Evolutionary conservation across 106 monocot genomes (phyloP).

Genomic region (Dendrobium chrysotoxum): DNA sequence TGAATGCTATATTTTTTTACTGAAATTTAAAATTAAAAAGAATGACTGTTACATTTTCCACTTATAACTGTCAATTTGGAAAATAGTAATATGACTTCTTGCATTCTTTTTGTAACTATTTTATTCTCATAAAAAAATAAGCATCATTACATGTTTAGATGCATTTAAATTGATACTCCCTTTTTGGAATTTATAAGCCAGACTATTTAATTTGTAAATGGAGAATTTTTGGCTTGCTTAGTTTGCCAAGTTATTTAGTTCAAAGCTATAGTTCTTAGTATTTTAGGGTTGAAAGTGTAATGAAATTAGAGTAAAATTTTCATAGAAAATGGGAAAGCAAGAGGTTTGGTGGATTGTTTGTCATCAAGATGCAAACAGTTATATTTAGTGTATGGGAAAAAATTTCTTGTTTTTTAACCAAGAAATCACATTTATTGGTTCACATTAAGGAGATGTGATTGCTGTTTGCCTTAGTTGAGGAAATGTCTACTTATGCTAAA

Average conservation of each 20-base stretch:
- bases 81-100: neutral
- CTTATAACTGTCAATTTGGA: neutral
- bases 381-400: neutral
- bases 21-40: neutral
- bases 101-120: neutral
- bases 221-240: neutral
- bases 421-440: too few species aligned
- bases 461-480: neutral
- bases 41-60: neutral
- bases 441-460: neutral
- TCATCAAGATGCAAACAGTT: neutral
- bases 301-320: neutral
- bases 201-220: neutral
- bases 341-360: neutral
- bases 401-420: neutral
- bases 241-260: too few species aligned
- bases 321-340: neutral
- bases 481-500: neutral
- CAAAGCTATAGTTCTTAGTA: too few species aligned
- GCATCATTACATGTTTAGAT: neutral
- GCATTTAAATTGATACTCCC: neutral
- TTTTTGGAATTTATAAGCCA: neutral
- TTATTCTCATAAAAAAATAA: neutral
- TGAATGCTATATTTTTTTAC: neutral
- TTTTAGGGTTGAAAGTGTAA: too few species aligned